Evolutionary conservation across 2,329 filamentous ascomycete genomes (phyloP), one percentile per base, ranked within the genome.

Genomic region (Bipolaris victoriae): DNA sequence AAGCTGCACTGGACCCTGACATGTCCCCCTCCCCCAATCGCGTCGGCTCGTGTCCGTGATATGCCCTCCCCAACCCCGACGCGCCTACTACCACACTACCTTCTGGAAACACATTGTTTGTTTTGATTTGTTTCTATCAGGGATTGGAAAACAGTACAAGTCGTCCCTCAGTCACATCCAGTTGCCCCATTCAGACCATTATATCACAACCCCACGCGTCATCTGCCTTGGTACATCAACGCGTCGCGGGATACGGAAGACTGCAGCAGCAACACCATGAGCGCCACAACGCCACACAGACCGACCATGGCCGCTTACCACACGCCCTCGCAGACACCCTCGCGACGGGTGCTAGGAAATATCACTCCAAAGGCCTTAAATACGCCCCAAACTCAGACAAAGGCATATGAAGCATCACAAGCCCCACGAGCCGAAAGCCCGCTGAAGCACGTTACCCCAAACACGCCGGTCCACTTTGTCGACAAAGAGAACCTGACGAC

Each of bases 281-380:
- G 55, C 57, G 50, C 62, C 62, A 60, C 61, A 37, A 63, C 66
- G 58, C 61, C 66, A 47, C 69, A 64, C 52, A 66, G 59, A 46
- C 56, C 57, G 24, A 59, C 56, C 41, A 72, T 73, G 68, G 53
- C 68, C 20, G 51, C 67, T 50, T 50, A 62, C 40, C 59, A 70
- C 48, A 75, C 58, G 33, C 69, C 71, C 22, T 61, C 67, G 18
- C 71, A 72, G 44, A 68, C 65, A 36, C 62, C 72, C 13, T 68
- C 66, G 43, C 68, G 75, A 66, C 73, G 73, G 64, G 71, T 69
- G 2, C 65, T 77, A 5, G 74, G 74, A 18, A 69, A 76, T 29
- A 57, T 77, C 45, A 67, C 73, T 2, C 67, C 73, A 35, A 71
- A 65, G 54, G 67, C 73, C 44, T 64, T 71, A 46, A 77, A 76